A percentile compares a stretch with the other conserved stretches of the same genome.
These are phyloP conservation scores for Ehretia macrophylla DNA, from an alignment of 257 asterid species.

Conservation along the genomic window DNA sequence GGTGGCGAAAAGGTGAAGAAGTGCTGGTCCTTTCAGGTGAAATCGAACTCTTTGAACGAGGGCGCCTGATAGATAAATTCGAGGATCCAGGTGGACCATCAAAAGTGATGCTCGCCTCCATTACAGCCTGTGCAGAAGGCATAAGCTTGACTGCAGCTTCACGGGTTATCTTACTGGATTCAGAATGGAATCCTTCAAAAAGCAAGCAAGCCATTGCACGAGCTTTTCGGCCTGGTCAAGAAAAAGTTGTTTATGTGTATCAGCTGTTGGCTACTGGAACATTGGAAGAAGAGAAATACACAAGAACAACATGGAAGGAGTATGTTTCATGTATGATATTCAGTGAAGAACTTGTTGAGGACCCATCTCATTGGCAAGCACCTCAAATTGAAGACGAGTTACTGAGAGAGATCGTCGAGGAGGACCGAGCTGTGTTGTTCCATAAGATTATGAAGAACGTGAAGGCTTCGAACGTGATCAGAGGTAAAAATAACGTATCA, in stretches of 20 bases:
- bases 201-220: constrained; percentile 96
- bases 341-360: constrained; percentile 84
- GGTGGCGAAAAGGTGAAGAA: constrained; percentile 86
- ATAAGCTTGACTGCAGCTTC: constrained; percentile 94
- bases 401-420: constrained; percentile 91
- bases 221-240: constrained; percentile 96
- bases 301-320: constrained; percentile 95
- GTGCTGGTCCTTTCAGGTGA: constrained; percentile 94
- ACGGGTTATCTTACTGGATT: constrained; percentile 79
- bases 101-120: constrained; percentile 88
- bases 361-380: constrained; percentile 97
- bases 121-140: constrained; percentile 95
- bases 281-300: constrained; percentile 83
- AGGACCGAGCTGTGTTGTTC: constrained; percentile 82
- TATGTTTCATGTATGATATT: constrained; percentile 99
- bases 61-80: constrained; percentile 85
- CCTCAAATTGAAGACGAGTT: constrained; percentile 87
- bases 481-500: constrained; percentile 43
- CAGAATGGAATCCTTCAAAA: constrained; percentile 98
- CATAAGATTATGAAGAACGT: constrained; percentile 90
- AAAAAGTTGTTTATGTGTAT: constrained; percentile 86
- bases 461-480: constrained; percentile 82
- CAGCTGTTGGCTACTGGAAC: constrained; percentile 89
- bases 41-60: constrained; percentile 89
- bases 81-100: constrained; percentile 92